These are phyloP conservation scores for Cydonia oblonga DNA, from an alignment of 331 rosid genomes.

Conservation along the genomic window DNA sequence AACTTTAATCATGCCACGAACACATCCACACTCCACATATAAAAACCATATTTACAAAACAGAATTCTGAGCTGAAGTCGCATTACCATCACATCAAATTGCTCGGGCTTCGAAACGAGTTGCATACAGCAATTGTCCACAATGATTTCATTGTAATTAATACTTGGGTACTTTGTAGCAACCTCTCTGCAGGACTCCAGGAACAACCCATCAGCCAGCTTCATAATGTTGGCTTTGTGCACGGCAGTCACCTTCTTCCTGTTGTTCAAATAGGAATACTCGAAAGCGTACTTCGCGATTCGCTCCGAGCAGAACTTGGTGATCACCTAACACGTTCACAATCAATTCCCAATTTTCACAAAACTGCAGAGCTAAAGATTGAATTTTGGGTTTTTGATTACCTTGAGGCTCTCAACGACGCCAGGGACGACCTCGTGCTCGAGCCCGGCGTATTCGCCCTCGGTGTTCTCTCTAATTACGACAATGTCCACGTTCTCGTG, in stretches of 20 bases:
- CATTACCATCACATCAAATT: constrained; percentile 94
- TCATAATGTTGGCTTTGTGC: constrained; percentile 96
- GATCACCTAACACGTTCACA: constrained; percentile 48
- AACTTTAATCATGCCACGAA: background rate
- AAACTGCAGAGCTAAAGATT: background rate
- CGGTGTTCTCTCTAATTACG: constrained; percentile 85
- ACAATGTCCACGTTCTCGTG: constrained; percentile 83
- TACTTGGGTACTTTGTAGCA: constrained; percentile 76
- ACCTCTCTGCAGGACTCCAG: constrained; percentile 88
- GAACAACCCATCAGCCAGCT: constrained; percentile 86
- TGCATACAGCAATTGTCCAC: constrained; percentile 99
- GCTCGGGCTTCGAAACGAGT: constrained; percentile 94
- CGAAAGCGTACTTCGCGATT: constrained; percentile 80
- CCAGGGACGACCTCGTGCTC: constrained; percentile 98
- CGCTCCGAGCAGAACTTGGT: constrained; percentile 90
- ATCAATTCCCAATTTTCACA: background rate
- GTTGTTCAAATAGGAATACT: constrained; percentile 82
- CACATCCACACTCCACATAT: background rate
- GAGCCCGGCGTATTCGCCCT: constrained; percentile 85
- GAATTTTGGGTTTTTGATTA: background rate
- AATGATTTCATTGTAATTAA: constrained; percentile 74
- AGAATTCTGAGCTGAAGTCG: background rate
- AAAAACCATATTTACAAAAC: background rate
- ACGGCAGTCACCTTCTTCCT: constrained; percentile 92
- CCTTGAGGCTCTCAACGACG: constrained; percentile 94